These are phyloP conservation scores for Clarireedia monteithiana DNA, from an alignment of 2,329 filamentous ascomycete genomes.

Conservation along the genomic window DNA sequence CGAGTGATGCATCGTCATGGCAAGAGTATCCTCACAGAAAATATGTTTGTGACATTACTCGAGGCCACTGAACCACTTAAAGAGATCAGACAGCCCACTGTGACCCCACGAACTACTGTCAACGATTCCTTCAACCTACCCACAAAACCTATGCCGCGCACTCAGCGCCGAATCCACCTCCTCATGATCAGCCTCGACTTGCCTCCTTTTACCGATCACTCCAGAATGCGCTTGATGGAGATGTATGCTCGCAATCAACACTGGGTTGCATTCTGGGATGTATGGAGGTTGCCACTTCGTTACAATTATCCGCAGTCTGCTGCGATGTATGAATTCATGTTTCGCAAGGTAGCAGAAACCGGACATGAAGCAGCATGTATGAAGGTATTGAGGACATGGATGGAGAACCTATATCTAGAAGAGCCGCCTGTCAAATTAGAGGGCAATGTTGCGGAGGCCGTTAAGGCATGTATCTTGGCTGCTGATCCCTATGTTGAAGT, in stretches of 20 bases:
- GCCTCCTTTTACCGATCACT: conserved; percentile 33
- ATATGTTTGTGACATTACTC: conserved; percentile 23
- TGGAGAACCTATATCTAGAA: conserved; percentile 54
- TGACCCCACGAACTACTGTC: conserved; percentile 22
- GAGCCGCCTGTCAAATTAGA: conserved; percentile 38
- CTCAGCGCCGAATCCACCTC: conserved; percentile 30
- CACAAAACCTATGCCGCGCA: conserved; percentile 11
- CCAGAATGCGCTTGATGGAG: conserved; percentile 36
- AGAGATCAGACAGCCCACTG: conserved; percentile 7
- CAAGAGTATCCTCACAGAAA: conserved; percentile 31
- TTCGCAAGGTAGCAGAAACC: conserved; percentile 39
- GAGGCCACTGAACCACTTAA: conserved; percentile 13
- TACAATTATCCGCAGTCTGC: conserved; percentile 40
- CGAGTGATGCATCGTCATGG: conserved; percentile 35
- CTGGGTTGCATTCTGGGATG: conserved; percentile 52
- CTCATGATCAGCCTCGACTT: conserved; percentile 40
- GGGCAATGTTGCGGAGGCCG: conserved; percentile 36
- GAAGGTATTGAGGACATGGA: conserved; percentile 42
- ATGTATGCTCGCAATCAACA: conserved; percentile 40
- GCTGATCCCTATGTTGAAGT: conserved; percentile 39
- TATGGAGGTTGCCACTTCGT: conserved; percentile 48
- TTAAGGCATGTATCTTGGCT: conserved; percentile 47
- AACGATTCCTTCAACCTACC: conserved; percentile 20
- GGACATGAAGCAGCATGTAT: conserved; percentile 37
- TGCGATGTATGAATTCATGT: conserved; percentile 49